Conservation (phyloP, 1,139 yeast species). For the Pneumocystis carinii region DNA sequence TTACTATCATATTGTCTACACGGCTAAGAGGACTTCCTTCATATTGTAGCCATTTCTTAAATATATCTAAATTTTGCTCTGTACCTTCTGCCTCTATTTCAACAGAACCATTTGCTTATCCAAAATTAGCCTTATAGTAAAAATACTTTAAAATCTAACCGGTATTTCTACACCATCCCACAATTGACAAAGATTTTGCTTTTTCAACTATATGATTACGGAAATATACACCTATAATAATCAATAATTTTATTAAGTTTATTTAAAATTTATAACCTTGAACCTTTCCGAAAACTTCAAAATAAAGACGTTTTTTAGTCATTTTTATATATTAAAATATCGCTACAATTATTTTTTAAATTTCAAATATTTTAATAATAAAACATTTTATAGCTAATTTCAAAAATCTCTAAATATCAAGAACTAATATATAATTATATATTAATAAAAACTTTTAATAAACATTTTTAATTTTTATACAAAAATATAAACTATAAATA, state of each 20-base stretch:
- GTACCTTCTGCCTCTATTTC: not conserved
- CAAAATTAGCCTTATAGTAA: not conserved
- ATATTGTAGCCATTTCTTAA: not conserved
- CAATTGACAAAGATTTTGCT: not conserved
- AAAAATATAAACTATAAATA: not conserved
- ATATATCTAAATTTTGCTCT: not conserved
- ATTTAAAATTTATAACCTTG: not conserved
- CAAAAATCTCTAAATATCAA: not conserved
- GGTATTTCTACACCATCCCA: not conserved
- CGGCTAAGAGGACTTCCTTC: not conserved
- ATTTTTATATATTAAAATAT: not conserved
- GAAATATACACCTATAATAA: not conserved
- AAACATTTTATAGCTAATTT: not conserved
- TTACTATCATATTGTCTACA: not conserved
- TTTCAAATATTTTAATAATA: not conserved
- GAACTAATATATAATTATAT: not conserved
- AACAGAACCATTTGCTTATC: not conserved
- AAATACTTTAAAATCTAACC: not conserved
- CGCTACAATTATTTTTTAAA: not conserved
- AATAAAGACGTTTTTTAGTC: not conserved
- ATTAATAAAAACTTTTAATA: not conserved
- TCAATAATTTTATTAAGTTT: not conserved
- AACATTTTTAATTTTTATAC: not conserved
- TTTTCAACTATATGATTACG: not conserved
- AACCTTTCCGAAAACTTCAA: not conserved